These are phyloP conservation scores for Hygrophila difformis DNA, from an alignment of 257 asterid genomes.

Conservation along the genomic window DNA sequence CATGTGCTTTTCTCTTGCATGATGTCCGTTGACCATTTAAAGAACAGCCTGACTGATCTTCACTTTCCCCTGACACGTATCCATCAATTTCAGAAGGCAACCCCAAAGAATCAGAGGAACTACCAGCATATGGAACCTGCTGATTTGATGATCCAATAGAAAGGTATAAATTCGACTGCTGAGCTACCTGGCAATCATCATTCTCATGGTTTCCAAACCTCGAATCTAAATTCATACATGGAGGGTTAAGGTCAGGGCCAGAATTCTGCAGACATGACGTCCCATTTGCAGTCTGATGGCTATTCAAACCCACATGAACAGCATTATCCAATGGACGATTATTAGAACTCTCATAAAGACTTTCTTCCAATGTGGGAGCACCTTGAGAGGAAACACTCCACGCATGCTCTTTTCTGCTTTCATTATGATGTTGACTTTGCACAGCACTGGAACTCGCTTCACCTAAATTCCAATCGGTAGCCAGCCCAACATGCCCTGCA, in stretches of 20 bases:
- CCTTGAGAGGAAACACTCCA: constrained; percentile 33
- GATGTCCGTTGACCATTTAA: constrained; percentile 51
- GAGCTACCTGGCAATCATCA: constrained; percentile 50
- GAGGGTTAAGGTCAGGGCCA: constrained; percentile 24
- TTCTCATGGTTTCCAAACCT: constrained; percentile 23
- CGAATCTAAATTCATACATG: constrained; percentile 40
- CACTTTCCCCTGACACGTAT: constrained; percentile 33
- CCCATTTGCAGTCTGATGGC: constrained; percentile 25
- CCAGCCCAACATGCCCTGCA: constrained; percentile 32
- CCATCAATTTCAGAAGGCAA: constrained; percentile 31
- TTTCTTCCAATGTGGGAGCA: constrained; percentile 25
- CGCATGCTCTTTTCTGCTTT: constrained; percentile 34
- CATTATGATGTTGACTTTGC: constrained; percentile 34
- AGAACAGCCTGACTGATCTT: constrained; percentile 39
- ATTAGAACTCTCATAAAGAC: constrained; percentile 26
- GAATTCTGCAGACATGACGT: constrained; percentile 27
- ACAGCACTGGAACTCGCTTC: constrained; percentile 57
- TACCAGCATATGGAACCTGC: constrained; percentile 26
- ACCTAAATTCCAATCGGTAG: constrained; percentile 55
- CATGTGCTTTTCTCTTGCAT: constrained; percentile 73
- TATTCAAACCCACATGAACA: constrained; percentile 25
- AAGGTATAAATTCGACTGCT: constrained; percentile 27
- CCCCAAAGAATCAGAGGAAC: constrained; percentile 33
- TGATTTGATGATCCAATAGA: constrained; percentile 35
- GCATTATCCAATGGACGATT: constrained; percentile 27